Conservation (phyloP, 2,329 filamentous ascomycete species). For the Aspergillus sp. region DNA sequence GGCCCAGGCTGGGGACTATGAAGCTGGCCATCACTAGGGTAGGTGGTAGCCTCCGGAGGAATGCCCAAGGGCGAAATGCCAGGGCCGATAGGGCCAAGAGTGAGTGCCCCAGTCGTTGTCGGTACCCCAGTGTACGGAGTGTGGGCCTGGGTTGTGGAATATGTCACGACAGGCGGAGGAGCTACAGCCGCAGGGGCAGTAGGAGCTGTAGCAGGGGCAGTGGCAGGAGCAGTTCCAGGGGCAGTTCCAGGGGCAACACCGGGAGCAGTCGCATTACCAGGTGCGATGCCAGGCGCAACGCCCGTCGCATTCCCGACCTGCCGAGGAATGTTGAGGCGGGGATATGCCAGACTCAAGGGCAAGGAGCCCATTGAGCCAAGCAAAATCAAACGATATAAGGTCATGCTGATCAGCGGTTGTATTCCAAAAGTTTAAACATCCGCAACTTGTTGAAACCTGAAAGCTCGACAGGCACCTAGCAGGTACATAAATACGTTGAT, state of each 20-base stretch:
- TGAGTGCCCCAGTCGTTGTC: conserved; percentile 69
- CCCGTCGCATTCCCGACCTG: neutral
- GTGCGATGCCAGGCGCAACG: neutral
- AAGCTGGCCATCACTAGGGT: conserved; percentile 70
- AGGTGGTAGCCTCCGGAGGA: conserved; percentile 64
- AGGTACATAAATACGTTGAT: neutral
- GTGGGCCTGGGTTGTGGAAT: conserved; percentile 46
- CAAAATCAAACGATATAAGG: neutral
- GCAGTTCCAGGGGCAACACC: neutral
- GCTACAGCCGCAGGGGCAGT: neutral
- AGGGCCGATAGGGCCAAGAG: conserved; percentile 52
- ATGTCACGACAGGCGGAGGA: conserved; percentile 7
- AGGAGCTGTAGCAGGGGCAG: neutral
- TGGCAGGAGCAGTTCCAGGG: neutral
- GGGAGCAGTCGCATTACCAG: neutral
- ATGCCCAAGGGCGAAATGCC: conserved; percentile 62
- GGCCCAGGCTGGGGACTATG: conserved; percentile 69
- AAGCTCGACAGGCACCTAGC: neutral
- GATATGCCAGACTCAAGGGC: conserved; percentile 3
- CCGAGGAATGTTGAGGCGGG: conserved; percentile 1
- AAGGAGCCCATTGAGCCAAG: neutral
- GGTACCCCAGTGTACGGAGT: conserved; percentile 67
- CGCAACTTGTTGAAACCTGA: neutral
- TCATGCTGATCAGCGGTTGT: neutral
- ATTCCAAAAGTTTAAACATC: neutral